Evolutionary conservation across 2,329 filamentous ascomycete species (phyloP), one percentile per base, ranked within the genome.

Genomic region (Pseudogymnoascus verrucosus): DNA sequence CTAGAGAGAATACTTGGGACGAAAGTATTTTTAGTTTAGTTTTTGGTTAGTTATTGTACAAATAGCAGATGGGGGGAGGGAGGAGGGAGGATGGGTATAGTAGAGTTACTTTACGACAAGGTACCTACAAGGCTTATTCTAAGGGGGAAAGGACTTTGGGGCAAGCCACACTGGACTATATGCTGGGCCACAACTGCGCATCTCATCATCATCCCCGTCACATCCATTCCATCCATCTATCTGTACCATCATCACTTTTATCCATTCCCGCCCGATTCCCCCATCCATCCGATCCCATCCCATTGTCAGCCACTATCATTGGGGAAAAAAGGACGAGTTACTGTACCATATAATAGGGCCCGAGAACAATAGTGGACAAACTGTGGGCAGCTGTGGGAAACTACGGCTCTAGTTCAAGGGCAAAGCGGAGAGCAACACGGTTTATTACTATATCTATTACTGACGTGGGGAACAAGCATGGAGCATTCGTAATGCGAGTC

Each of bases 121-220:
- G 44, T 51, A 51, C 44, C 44, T 51, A 16, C 23, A 51, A 51
- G 44, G 44, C 44, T 51, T 51, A 51, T 51, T 51, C 44, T 51
- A 51, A 51, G 23, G 44, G 44, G 44, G 23, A 14, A 51, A 16
- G 12, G 44, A 28, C 12, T 16, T 51, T 44, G 23, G 23, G 21
- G 8, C 44, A 51, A 51, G 44, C 44, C 44, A 51, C 21, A 47
- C 34, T 31, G 28, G 7, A 8, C 28, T 31, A 31, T 31, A 31
- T 8, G 28, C 28, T 31, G 28, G 28, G 4, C 34, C 11, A 36
- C 34, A 16, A 23, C 11, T 21, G 40, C 42, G 19, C 19, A 47
- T 47, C 42, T 19, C 42, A 26, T 47, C 11, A 47, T 14, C 42
- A n/a, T n/a, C n/a, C 42, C 42, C 42, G 42, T 47, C 42, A 12